Evolutionary conservation across 345 rosid species (phyloP), one percentile per base, ranked within the genome.

Genomic region (Atalantia buxifolia): DNA sequence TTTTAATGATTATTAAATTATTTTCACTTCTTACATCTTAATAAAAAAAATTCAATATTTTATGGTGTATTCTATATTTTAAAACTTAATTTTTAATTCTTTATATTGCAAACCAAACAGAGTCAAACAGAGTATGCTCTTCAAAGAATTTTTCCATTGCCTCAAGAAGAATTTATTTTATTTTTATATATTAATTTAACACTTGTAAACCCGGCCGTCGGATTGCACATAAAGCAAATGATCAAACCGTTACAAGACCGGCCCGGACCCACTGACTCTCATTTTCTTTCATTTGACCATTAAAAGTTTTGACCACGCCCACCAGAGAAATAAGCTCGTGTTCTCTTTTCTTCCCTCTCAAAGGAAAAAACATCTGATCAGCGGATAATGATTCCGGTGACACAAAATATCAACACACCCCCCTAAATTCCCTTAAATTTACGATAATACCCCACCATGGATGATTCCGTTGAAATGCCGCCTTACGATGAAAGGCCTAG

Each of bases 391-490:
- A 36, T 71, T 30, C 74, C 61, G 27, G 61, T 71, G 25, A 28
- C 16, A 9, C 40, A 9, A 50, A 48, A 14, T 16, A 50, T 50
- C 56, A 18, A 50, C 5, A 50, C 56, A 48, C 5, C 38, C 25
- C 36, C 61, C 1, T 9, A 28, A 50, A 27, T 7, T 50, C 40
- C 21, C 19, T 28, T 28, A 30, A 50, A 48, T 48, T 28, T 19
- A 30, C 27, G 55, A 40, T 12, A 33, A 40, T 24, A 40, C 31
- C 53, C 16, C 3, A 50, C 22, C 7, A 79, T 83, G 88, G 90
- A 92, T 80, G 90, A 90, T 80, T 69, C 83, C 16, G 86, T 57
- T 6, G 83, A 84, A 50, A 31, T 74, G 67, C 50, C 69, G 9
- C 40, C 69, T 76, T 83, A 72, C 53, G 71, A 28, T 76, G 83